A percentile compares a stretch with the other conserved stretches of the same genome.
These are phyloP conservation scores for Suillus subalutaceus DNA, from an alignment of 768 basidiomycete species.

Conservation along the genomic window DNA sequence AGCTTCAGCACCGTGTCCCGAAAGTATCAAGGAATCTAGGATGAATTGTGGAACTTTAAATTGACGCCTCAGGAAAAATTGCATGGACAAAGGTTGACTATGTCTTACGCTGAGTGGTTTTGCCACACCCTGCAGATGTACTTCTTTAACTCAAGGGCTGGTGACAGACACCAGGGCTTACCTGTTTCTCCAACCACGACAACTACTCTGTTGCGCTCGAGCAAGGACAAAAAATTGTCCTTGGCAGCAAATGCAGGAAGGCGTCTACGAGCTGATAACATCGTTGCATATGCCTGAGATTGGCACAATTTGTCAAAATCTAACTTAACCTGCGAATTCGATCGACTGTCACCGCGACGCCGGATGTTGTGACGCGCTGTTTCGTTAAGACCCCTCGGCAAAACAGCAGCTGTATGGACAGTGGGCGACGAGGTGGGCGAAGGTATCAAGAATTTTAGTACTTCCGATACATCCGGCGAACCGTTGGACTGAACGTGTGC, in stretches of 20 bases:
- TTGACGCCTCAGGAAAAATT: conserved; percentile 8
- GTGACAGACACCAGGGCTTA: conserved; percentile 28
- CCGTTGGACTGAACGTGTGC: conserved; percentile 65
- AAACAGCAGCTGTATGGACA: conserved; percentile 17
- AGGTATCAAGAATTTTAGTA: conserved; percentile 64
- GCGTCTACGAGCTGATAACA: conserved; percentile 57
- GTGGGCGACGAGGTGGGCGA: conserved; percentile 13
- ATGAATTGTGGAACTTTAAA: conserved; percentile 85
- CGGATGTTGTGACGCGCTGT: conserved; percentile 15
- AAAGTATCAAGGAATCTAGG: conserved; percentile 75
- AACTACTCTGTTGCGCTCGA: conserved; percentile 66
- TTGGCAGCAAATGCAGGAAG: conserved; percentile 79
- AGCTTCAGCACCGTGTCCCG: conserved; percentile 60
- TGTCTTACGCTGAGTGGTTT: conserved; percentile 79
- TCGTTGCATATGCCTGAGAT: conserved; percentile 52
- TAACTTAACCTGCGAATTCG: conserved; percentile 49
- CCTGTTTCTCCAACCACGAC: conserved; percentile 92
- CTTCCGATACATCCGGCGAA: conserved; percentile 73
- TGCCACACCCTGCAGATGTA: conserved; percentile 68
- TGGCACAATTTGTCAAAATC: conserved; percentile 53
- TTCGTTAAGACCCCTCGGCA: conserved; percentile 17
- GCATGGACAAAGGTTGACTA: conserved; percentile 2
- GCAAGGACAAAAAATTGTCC: conserved; percentile 58
- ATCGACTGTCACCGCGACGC: conserved; percentile 42
- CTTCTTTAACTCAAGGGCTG: conserved; percentile 10